phyloP scores from a whole-genome alignment of 2,329 filamentous ascomycete species.

The Arthrinium phaeospermum region DNA sequence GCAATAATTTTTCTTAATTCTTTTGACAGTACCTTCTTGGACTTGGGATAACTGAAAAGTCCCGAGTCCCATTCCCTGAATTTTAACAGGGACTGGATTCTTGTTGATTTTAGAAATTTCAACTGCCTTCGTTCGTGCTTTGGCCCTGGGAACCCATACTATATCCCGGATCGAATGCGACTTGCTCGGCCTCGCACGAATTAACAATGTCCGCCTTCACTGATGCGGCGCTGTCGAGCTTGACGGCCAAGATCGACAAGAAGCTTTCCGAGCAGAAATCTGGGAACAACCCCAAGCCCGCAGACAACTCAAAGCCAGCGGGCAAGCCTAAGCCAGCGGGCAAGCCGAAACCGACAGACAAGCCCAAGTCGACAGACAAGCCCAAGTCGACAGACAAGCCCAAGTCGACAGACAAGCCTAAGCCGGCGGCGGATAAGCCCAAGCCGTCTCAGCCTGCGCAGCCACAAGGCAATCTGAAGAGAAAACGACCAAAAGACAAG shows the following conservation, averaged over 20 bases:
- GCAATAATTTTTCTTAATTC: slow-evolving; percentile 19
- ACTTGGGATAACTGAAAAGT: slow-evolving; percentile 5
- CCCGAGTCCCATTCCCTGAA: not conserved
- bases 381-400: slow-evolving; percentile 29
- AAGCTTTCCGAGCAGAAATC: slow-evolving; percentile 47
- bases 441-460: slow-evolving; percentile 28
- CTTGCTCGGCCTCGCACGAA: not conserved
- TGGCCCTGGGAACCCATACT: not conserved
- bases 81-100: not conserved
- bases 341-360: not conserved
- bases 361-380: slow-evolving; percentile 37
- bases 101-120: not conserved
- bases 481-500: slow-evolving; percentile 37
- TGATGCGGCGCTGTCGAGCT: slow-evolving; percentile 54
- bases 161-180: not conserved
- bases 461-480: slow-evolving; percentile 29
- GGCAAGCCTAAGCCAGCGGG: not conserved
- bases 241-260: slow-evolving; percentile 64
- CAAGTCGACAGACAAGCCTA: slow-evolving; percentile 28
- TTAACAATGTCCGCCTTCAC: slow-evolving; percentile 49
- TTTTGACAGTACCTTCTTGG: slow-evolving; percentile 1
- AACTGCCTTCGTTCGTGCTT: not conserved
- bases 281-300: slow-evolving; percentile 32
- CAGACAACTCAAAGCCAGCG: slow-evolving; percentile 14
- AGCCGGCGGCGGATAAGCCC: slow-evolving; percentile 5